Base-by-base conservation (phyloP, 345 rosid species). In the Pistacia atlantica region DNA sequence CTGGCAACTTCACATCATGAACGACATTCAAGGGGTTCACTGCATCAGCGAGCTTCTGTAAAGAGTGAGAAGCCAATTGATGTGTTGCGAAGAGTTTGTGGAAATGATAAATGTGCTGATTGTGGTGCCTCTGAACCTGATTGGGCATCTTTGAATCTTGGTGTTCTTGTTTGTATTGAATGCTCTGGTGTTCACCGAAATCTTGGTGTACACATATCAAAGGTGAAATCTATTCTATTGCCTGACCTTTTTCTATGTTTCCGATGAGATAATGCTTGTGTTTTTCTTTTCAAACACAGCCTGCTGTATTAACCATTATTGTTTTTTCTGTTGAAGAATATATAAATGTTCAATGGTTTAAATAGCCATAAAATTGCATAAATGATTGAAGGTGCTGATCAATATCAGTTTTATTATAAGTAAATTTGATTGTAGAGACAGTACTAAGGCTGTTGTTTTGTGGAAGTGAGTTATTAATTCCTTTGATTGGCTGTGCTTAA, bases 101-200 rank as follows among this genome's bases (percentile, higher is more conserved):
- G 99, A 71, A 97, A 97, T 81, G 98, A 94, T 75, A 94, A 84
- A 80, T 94, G 98, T 88, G 99, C 99, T 42, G 99, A 97, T 88
- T 97, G 99, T 90, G 93, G 99, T 76, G 89, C 96, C 78, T 90
- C 90, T 73, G 99, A 97, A 84, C 99, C 98, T 63, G 98, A 97
- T 83, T 97, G 99, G 99, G 98, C 99, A n/a, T 97, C 99, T 73
- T 83, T 97, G 80, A 94, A 97, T 79, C 87, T 94, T 3, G 98
- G 98, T 25, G 90, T 97, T 85, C 99, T 94, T 82, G 90, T 97
- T 86, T 97, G 99, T 87, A 97, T 97, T 3, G 98, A 94, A 72
- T 97, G 99, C 82, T 97, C 99, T 77, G 98, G 99, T 77, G 98
- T 97, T 86, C 99, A 97, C 72, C 96, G 98, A 57, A 97, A 97